Percentiles rank a stretch among this genome's conserved stretches.
Conservation (phyloP, 306 rosid species). For the Rubus parviflorus region DNA sequence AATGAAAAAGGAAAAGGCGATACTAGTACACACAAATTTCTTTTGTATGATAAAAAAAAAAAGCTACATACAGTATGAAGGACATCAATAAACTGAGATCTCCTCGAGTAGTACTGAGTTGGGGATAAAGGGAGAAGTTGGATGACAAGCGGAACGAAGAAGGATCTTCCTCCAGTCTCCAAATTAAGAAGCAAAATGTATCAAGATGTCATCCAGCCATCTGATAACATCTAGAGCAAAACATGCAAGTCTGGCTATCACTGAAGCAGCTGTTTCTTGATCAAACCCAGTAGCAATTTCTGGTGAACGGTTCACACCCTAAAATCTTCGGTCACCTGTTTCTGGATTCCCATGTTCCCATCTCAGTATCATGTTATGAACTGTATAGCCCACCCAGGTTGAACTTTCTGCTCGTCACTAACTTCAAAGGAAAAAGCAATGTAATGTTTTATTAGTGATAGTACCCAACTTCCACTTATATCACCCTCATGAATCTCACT, state of each 20-base stretch:
- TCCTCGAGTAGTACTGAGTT: slow-evolving; percentile 79
- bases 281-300: slow-evolving; percentile 83
- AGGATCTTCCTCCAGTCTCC: slow-evolving; percentile 87
- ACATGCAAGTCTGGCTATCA: slow-evolving; percentile 83
- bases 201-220: slow-evolving; percentile 75
- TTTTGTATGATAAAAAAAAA: too few relatives aligned
- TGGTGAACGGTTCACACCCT: slow-evolving; percentile 69
- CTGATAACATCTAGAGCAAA: slow-evolving; percentile 79
- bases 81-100: slow-evolving; percentile 89
- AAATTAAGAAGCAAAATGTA: slow-evolving; percentile 70
- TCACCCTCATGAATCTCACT: slow-evolving; percentile 71
- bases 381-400: slow-evolving; percentile 83
- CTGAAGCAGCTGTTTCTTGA: slow-evolving; percentile 90
- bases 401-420: slow-evolving; percentile 52
- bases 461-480: slow-evolving; percentile 69
- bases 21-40: too few relatives aligned
- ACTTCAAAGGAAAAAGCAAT: slow-evolving; percentile 84
- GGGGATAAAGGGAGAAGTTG: slow-evolving; percentile 84
- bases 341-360: slow-evolving; percentile 61
- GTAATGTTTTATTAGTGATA: slow-evolving; percentile 71
- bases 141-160: slow-evolving; percentile 75
- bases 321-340: slow-evolving; percentile 72
- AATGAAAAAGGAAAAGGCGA: too few relatives aligned
- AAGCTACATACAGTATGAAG: slow-evolving; percentile 3
- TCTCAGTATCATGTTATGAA: slow-evolving; percentile 69